Base-by-base conservation (phyloP, 2,329 filamentous ascomycete species). In the Myriosclerotinia curreyana region DNA sequence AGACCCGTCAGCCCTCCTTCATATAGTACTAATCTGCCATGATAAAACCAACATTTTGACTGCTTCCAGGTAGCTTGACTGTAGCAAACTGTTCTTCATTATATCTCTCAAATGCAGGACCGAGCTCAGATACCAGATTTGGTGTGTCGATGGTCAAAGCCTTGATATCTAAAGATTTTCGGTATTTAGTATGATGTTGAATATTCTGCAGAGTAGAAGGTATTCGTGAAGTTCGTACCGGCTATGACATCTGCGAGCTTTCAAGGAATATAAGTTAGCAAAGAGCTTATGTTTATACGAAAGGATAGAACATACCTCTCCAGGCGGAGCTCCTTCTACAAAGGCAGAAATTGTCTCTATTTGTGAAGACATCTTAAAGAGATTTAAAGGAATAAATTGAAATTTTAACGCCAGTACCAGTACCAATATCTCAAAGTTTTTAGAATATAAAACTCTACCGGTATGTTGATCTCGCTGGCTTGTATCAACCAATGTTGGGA, bases 31-130 rank as follows among this genome's bases (percentile, higher is more conserved):
- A 4, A 34, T 50, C 20, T 54, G 20, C 36, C 28, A 44, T 36
- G n/a, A 15, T 25, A 28, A 28, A 53, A 72, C 79, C 62, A 74
- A 96, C 92, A 78, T 89, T 79, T 76, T 92, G 87, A 76, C 86
- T 94, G 75, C 90, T 86, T 38, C 92, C 92, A 0, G 94, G 94
- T 64, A 99, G 85, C 82, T 96, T 96, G 67, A 91, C 88, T 20
- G 92, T 92, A 56, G 87, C 80, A 76, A 97, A 90, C 78, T 99
- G 95, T 77, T 93, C 89, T 78, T 99, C 94, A 73, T 98, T 97
- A 83, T 99, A 98, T 78, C 90, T 92, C 78, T 93, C 83, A 76
- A 96, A 96, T 0, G 95, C 92, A 0, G 92, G 90, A 8, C 83
- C 84, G 61, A 97, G 88, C 68, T 90, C 86, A 66, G 86, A 79